These are phyloP conservation scores for Candida pseudofarinosa DNA, from an alignment of 805 yeast species.

Conservation along the genomic window DNA sequence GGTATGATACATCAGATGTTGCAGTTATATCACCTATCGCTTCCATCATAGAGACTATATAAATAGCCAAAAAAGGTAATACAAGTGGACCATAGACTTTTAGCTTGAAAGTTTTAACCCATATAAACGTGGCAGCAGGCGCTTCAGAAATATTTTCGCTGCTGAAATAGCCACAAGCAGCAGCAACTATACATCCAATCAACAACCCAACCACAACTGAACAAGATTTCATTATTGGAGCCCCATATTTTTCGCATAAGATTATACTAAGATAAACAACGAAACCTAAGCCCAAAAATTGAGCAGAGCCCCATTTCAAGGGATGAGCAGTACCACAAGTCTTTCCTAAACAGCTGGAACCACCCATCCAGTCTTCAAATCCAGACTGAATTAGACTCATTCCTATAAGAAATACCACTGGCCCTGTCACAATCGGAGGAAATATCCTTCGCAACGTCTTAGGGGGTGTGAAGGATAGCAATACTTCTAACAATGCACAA, in stretches of 20 bases:
- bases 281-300: conserved; percentile 84
- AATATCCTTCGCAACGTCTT: conserved; percentile 63
- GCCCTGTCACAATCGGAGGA: conserved; percentile 92
- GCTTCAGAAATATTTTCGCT: conserved; percentile 56
- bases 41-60: conserved; percentile 82
- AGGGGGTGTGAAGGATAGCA: conserved; percentile 76
- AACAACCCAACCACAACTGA: conserved; percentile 83
- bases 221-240: conserved; percentile 93
- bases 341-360: conserved; percentile 57
- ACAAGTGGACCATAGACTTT: conserved; percentile 81
- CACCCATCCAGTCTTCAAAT: conserved; percentile 85
- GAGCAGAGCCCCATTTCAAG: conserved; percentile 80
- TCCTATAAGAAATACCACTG: conserved; percentile 86
- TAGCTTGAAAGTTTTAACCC: conserved; percentile 85
- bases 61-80: conserved; percentile 80
- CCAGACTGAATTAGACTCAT: conserved; percentile 65
- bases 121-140: conserved; percentile 77
- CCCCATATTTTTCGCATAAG: conserved; percentile 79
- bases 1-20: conserved; percentile 83
- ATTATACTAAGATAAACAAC: conserved; percentile 71
- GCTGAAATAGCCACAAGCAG: conserved; percentile 81
- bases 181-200: conserved; percentile 89
- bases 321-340: conserved; percentile 41
- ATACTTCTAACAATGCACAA: conserved; percentile 72
- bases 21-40: conserved; percentile 95